Percentiles rank a stretch among this genome's conserved stretches.
Evolutionary conservation across 2,329 filamentous ascomycete genomes (phyloP).

Genomic region (Helicocarpus griseus): DNA sequence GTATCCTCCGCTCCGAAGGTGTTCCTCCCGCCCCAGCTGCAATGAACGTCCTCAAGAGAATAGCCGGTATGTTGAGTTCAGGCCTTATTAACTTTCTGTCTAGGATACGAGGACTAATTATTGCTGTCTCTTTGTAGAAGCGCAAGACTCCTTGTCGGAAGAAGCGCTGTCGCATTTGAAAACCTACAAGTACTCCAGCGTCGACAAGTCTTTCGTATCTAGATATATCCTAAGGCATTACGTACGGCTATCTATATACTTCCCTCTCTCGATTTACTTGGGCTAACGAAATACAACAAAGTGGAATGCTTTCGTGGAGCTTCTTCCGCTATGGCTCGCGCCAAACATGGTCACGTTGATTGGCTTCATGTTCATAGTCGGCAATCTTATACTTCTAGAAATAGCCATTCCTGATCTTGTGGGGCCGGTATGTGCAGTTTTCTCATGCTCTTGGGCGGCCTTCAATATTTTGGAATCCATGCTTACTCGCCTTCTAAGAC

Average conservation of each 20-base stretch:
- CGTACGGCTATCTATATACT: constrained; percentile 48
- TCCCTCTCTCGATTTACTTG: constrained; percentile 5
- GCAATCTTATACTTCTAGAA: constrained; percentile 65
- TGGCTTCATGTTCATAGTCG: constrained; percentile 88
- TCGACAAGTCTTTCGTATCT: constrained; percentile 91
- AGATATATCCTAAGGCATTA: constrained; percentile 91
- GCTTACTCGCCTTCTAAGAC: constrained; percentile 42
- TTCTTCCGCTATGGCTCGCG: constrained; percentile 90
- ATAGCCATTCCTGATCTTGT: constrained; percentile 81
- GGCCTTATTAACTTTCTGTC: not conserved
- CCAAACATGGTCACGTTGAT: constrained; percentile 96
- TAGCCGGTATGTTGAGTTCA: constrained; percentile 1
- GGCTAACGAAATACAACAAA: constrained; percentile 29
- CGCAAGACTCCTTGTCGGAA: constrained; percentile 61
- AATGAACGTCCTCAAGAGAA: constrained; percentile 4
- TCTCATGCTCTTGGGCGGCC: not conserved
- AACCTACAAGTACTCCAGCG: constrained; percentile 92
- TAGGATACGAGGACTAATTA: not conserved
- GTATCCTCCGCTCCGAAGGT: not conserved
- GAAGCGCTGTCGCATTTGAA: constrained; percentile 86
- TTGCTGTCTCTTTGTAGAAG: constrained; percentile 18
- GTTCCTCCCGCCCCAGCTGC: not conserved
- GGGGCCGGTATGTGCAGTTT: constrained; percentile 58
- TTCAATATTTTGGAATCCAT: not conserved
- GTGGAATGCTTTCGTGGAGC: constrained; percentile 95